Conservation (phyloP, 1,284 basidiomycete genomes). For the Ganoderma sp. region DNA sequence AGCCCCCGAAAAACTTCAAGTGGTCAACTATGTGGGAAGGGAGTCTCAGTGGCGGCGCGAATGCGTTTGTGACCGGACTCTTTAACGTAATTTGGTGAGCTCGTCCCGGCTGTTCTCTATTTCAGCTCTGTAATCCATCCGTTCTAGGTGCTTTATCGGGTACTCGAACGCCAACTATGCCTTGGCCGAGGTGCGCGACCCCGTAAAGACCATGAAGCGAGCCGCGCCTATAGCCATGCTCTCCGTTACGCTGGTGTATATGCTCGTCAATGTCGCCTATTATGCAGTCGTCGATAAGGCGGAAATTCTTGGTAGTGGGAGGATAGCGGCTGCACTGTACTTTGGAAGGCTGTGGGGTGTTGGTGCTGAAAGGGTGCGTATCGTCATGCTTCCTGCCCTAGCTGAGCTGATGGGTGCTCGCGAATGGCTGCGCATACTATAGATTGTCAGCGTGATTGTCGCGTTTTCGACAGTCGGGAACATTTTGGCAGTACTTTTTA, state of each 20-base stretch:
- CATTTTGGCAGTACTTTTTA: slow-evolving; percentile 63
- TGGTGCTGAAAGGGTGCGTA: slow-evolving; percentile 56
- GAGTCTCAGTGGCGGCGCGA: slow-evolving; percentile 48
- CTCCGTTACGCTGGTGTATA: slow-evolving; percentile 58
- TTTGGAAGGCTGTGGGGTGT: slow-evolving; percentile 72
- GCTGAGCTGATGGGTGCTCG: neutral
- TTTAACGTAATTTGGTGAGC: slow-evolving; percentile 70
- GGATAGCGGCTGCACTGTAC: slow-evolving; percentile 69
- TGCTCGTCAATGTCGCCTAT: slow-evolving; percentile 71
- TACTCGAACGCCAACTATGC: slow-evolving; percentile 77
- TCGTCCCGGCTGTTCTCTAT: neutral
- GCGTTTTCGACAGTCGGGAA: slow-evolving; percentile 69
- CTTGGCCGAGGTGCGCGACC: slow-evolving; percentile 69
- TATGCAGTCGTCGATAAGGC: slow-evolving; percentile 69
- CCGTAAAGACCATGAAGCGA: slow-evolving; percentile 67
- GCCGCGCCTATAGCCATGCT: slow-evolving; percentile 70
- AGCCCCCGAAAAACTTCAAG: slow-evolving; percentile 55
- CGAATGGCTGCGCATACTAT: neutral
- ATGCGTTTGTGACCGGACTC: slow-evolving; percentile 65
- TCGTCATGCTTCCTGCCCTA: neutral
- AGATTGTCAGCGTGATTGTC: slow-evolving; percentile 66
- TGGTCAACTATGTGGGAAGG: slow-evolving; percentile 65
- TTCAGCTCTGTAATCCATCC: neutral
- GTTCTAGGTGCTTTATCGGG: slow-evolving; percentile 65
- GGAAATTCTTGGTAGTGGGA: slow-evolving; percentile 65